Conservation (phyloP, 2,329 filamentous ascomycete genomes). For the Pyrenochaeta sp. region DNA sequence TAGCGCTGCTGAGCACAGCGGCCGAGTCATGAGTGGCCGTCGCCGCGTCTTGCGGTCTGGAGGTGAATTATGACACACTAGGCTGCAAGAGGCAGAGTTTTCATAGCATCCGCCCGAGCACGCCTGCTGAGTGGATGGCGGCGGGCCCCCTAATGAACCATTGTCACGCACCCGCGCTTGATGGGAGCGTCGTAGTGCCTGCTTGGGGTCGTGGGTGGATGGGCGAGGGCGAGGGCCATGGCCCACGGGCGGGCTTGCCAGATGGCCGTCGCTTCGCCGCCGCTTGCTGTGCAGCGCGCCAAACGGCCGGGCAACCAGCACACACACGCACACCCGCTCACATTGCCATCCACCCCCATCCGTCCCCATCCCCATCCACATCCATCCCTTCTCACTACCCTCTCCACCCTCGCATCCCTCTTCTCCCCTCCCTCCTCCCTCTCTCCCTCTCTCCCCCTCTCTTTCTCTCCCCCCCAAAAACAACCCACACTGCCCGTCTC, state of each 20-base stretch:
- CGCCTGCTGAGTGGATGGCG: conserved; percentile 24
- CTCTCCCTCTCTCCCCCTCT: conserved; percentile 11
- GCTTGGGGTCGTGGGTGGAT: too few relatives aligned
- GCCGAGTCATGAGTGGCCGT: conserved; percentile 32
- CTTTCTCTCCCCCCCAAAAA: conserved; percentile 12
- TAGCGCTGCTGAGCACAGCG: conserved; percentile 18
- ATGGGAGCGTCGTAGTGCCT: too few relatives aligned
- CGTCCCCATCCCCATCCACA: background rate
- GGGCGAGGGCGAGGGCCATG: too few relatives aligned
- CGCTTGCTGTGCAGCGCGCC: conserved; percentile 12
- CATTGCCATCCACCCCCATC: conserved; percentile 12
- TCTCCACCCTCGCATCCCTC: background rate
- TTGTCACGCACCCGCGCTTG: conserved; percentile 21
- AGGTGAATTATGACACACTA: conserved; percentile 25
- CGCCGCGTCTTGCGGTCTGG: conserved; percentile 27
- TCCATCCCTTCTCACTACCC: conserved; percentile 15
- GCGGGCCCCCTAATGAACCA: conserved; percentile 25
- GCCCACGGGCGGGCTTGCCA: conserved; percentile 3
- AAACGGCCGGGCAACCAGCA: conserved; percentile 15
- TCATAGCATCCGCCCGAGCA: conserved; percentile 15
- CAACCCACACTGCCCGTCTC: conserved; percentile 20
- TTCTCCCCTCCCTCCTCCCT: conserved; percentile 10
- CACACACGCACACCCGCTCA: too few relatives aligned
- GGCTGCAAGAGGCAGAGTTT: conserved; percentile 30
- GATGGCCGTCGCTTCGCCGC: conserved; percentile 24